Conservation (phyloP, 352 stramenopile genomes). For the Globisporangium cystogenes region DNA sequence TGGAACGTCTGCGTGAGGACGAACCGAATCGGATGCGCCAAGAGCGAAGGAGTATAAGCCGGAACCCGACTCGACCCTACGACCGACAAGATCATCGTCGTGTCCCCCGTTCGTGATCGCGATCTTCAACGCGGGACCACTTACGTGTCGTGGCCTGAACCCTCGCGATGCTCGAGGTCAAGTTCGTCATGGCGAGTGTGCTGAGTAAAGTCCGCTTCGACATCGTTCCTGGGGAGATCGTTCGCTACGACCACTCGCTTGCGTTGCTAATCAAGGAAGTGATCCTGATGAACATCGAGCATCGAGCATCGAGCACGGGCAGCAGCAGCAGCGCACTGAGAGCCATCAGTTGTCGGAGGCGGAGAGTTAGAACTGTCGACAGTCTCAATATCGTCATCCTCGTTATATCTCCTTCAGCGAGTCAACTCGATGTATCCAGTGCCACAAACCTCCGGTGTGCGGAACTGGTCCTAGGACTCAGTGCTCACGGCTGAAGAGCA, state of each 20-base stretch:
- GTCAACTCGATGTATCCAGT: too few relatives aligned
- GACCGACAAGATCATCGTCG: conserved; percentile 11
- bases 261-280: conserved; percentile 8
- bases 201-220: conserved; percentile 22
- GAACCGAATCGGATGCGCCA: conserved; percentile 35
- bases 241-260: conserved; percentile 12
- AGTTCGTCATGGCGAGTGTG: conserved; percentile 29
- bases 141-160: conserved; percentile 31
- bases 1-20: conserved; percentile 27
- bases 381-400: too few relatives aligned
- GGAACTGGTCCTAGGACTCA: too few relatives aligned
- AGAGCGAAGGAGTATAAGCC: conserved; percentile 30
- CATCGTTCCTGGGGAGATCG: background rate
- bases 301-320: too few relatives aligned
- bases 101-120: conserved; percentile 33
- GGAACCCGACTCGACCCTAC: conserved; percentile 31
- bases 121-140: conserved; percentile 34
- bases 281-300: conserved; percentile 5
- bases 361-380: too few relatives aligned
- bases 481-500: too few relatives aligned
- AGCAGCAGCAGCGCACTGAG: too few relatives aligned
- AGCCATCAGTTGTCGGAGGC: too few relatives aligned
- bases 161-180: conserved; percentile 44
- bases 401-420: too few relatives aligned
- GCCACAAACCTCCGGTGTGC: too few relatives aligned